Conservation (phyloP, 2,329 filamentous ascomycete genomes). For the Penicillium sclerotiorum region DNA sequence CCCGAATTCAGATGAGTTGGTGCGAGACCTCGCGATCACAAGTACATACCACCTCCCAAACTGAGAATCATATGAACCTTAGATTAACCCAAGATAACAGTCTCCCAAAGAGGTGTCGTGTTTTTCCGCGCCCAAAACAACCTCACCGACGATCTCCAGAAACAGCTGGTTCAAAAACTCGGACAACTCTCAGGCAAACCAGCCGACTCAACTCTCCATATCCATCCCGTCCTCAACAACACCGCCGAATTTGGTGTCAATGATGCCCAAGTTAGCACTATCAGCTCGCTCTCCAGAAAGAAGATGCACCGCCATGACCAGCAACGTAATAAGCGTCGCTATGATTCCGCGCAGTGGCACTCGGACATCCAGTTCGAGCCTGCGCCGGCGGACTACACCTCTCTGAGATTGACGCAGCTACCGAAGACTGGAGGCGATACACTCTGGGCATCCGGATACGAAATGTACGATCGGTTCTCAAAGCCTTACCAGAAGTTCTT, state of each 20-base stretch:
- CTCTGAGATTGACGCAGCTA: slow-evolving; percentile 60
- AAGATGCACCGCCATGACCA: slow-evolving; percentile 44
- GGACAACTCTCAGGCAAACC: slow-evolving; percentile 64
- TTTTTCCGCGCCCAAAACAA: slow-evolving; percentile 68
- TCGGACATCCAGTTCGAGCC: slow-evolving; percentile 68
- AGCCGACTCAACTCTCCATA: slow-evolving; percentile 59
- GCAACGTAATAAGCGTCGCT: slow-evolving; percentile 37
- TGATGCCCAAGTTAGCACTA: slow-evolving; percentile 66
- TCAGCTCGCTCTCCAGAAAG: slow-evolving; percentile 60
- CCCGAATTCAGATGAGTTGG: slow-evolving; percentile 63
- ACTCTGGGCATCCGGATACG: slow-evolving; percentile 69
- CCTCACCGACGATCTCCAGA: slow-evolving; percentile 65
- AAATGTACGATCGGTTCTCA: slow-evolving; percentile 67
- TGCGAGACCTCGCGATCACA: slow-evolving; percentile 69
- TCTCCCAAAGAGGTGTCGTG: slow-evolving; percentile 69
- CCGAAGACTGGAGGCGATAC: slow-evolving; percentile 64
- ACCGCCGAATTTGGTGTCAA: slow-evolving; percentile 56
- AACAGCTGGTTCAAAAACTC: slow-evolving; percentile 63
- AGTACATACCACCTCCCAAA: slow-evolving; percentile 47
- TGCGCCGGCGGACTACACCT: slow-evolving; percentile 64
- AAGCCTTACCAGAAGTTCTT: slow-evolving; percentile 60
- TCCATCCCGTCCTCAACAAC: slow-evolving; percentile 62
- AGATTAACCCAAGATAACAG: slow-evolving; percentile 38
- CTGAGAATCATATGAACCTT: too few relatives aligned
- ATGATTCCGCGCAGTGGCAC: slow-evolving; percentile 55